phyloP scores from a whole-genome alignment of 768 basidiomycete species.

The Heimioporus sp. region DNA sequence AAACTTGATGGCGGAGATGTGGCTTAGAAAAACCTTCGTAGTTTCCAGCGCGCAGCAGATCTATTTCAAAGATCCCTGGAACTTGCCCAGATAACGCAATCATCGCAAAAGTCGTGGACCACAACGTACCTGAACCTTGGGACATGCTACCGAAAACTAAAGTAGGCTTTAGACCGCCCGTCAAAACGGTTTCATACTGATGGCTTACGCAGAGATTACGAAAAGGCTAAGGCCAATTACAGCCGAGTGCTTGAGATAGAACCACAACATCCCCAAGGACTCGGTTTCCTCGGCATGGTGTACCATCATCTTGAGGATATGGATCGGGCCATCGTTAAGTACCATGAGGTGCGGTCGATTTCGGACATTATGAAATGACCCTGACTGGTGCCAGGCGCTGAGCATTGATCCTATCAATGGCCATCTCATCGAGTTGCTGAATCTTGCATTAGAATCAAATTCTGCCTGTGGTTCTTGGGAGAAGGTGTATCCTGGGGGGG shows the following conservation, averaged over 20 bases:
- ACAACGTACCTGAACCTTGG: constrained; percentile 92
- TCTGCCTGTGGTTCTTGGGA: constrained; percentile 32
- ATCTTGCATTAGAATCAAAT: constrained; percentile 67
- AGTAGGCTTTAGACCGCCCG: constrained; percentile 43
- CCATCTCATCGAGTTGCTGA: constrained; percentile 77
- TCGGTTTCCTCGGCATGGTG: constrained; percentile 89
- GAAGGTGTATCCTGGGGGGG: constrained; percentile 33
- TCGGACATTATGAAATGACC: background rate
- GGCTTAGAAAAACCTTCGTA: constrained; percentile 37
- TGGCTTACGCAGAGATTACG: constrained; percentile 39
- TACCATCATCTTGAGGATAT: constrained; percentile 71
- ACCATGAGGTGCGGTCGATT: constrained; percentile 73
- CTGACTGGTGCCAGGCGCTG: constrained; percentile 50
- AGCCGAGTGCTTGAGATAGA: constrained; percentile 82
- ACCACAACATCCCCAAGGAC: constrained; percentile 76
- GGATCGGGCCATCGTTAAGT: constrained; percentile 82
- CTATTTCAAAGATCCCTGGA: constrained; percentile 75
- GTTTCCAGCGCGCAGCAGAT: constrained; percentile 67
- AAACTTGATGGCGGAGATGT: background rate
- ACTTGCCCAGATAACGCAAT: constrained; percentile 83
- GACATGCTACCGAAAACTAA: constrained; percentile 79
- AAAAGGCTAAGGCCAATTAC: constrained; percentile 73
- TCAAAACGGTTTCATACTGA: constrained; percentile 2
- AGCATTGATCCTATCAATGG: constrained; percentile 82
- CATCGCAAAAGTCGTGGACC: constrained; percentile 81